Conservation (phyloP, 2,329 filamentous ascomycete species). For the Chaetomiaceae sp. region DNA sequence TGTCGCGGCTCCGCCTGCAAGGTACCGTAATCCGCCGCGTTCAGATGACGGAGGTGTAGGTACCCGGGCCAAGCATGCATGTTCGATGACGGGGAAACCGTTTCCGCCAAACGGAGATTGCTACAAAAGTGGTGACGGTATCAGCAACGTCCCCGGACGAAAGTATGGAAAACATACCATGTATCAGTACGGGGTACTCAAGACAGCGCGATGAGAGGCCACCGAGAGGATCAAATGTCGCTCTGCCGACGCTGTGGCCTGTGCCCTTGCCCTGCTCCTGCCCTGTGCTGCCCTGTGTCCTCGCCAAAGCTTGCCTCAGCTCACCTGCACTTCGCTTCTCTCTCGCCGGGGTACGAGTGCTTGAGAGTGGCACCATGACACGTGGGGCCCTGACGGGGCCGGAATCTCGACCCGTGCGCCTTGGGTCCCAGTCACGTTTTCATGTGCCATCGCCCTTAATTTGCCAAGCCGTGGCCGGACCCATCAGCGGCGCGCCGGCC, state of each 20-base stretch:
- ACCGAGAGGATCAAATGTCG: no score
- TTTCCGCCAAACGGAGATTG: conserved; percentile 5
- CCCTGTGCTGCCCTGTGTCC: not conserved
- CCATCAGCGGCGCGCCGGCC: not conserved
- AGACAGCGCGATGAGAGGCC: no score
- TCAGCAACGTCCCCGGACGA: no score
- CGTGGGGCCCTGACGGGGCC: conserved; percentile 15
- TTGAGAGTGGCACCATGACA: conserved; percentile 16
- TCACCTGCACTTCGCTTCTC: conserved; percentile 2
- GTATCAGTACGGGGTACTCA: no score
- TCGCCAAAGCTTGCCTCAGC: conserved; percentile 1
- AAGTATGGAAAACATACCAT: no score
- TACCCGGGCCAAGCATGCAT: no score
- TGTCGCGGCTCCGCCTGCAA: conserved; percentile 15
- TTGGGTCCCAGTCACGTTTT: conserved; percentile 13
- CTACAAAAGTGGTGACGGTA: no score
- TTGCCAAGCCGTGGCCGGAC: not conserved
- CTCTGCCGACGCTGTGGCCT: no score
- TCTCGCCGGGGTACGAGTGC: conserved; percentile 10
- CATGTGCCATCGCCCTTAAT: conserved; percentile 16
- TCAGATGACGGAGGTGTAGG: not conserved
- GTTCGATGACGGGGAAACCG: not conserved
- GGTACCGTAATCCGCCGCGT: conserved; percentile 4
- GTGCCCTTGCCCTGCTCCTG: not conserved
- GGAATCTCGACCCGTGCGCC: conserved; percentile 8